Evolutionary conservation across 2,329 filamentous ascomycete species (phyloP), one percentile per base, ranked within the genome.

Genomic region (Diaporthe citriasiana): DNA sequence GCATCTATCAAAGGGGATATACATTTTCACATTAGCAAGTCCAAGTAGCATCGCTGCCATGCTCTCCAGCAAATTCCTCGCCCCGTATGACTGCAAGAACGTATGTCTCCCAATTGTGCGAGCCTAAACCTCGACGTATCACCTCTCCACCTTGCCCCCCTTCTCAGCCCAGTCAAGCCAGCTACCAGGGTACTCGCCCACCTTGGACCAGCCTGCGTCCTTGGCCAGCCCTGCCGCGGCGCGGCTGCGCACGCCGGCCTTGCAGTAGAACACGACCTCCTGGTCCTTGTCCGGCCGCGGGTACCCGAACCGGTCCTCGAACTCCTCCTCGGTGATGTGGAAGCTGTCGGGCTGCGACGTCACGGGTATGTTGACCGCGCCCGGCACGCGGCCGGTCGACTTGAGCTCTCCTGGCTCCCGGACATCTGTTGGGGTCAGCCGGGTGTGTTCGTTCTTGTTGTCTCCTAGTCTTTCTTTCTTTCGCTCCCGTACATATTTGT

Each of bases 211-310:
- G 13, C 96, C 96, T 2, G 92, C 93, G 80, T 93, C 89, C 78
- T 87, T 86, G 40, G 97, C 97, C 82, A 98, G 83, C 77, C 89
- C 88, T 9, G 95, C 95, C 9, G 95, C 95, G 0, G 93, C 90
- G 59, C 88, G 87, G 78, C 94, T 95, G 81, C 97, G 88, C 76
- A 98, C 94, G 2, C 97, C 97, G 0, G 95, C 92, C 85, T 95
- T 97, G 85, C 97, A 99, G 83, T 98, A 98, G 80, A 98, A 97
- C 5, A 98, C 88, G 19, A 98, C 82, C 77, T 90, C 86, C 42
- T 83, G 82, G 57, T 90, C 87, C 74, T 85, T 85, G 3, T 79
- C 79, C 0, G 88, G 95, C 75, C 94, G 93, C 74, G 88, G 84
- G 80, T 93, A 97, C 5, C 95, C 95, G 83, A 95, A 95, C 22